A percentile compares a stretch with the other conserved stretches of the same genome.
Evolutionary conservation across 2,329 filamentous ascomycete genomes (phyloP).

Genomic region (Xylariaceae sp.): DNA sequence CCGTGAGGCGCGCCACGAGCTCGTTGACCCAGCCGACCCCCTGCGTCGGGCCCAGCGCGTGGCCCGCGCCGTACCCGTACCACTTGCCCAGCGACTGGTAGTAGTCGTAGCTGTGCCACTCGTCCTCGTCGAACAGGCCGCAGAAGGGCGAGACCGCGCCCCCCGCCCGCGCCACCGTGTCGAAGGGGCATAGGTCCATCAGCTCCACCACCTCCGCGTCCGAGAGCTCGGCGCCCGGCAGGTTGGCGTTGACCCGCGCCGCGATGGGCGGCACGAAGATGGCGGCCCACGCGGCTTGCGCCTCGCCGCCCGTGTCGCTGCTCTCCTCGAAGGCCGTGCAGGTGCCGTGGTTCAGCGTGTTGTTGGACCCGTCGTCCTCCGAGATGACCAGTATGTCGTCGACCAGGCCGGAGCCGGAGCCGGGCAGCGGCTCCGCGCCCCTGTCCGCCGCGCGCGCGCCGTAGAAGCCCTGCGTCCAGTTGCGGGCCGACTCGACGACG

Average conservation of each 20-base stretch:
- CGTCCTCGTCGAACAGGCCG: slow-evolving; percentile 59
- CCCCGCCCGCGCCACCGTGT: slow-evolving; percentile 59
- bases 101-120: slow-evolving; percentile 79
- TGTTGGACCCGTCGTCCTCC: slow-evolving; percentile 64
- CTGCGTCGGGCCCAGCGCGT: slow-evolving; percentile 72
- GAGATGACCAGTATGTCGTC: slow-evolving; percentile 60
- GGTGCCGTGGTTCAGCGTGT: slow-evolving; percentile 68
- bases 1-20: slow-evolving; percentile 72
- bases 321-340: slow-evolving; percentile 66
- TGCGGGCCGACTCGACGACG: slow-evolving; percentile 65
- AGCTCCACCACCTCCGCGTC: slow-evolving; percentile 57
- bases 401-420: slow-evolving; percentile 37
- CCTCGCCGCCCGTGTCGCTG: slow-evolving; percentile 38
- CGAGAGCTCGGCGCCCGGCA: slow-evolving; percentile 61
- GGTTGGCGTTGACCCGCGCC: slow-evolving; percentile 58
- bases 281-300: slow-evolving; percentile 50
- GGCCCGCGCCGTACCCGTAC: slow-evolving; percentile 73
- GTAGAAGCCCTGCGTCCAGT: slow-evolving; percentile 71
- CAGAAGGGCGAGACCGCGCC: slow-evolving; percentile 65
- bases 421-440: slow-evolving; percentile 15
- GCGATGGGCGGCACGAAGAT: slow-evolving; percentile 62
- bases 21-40: slow-evolving; percentile 86
- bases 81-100: slow-evolving; percentile 73
- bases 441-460: slow-evolving; percentile 36
- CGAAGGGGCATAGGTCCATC: slow-evolving; percentile 87